These are phyloP conservation scores for Hygrocybe coccinea DNA, from an alignment of 768 basidiomycete genomes.

Conservation along the genomic window DNA sequence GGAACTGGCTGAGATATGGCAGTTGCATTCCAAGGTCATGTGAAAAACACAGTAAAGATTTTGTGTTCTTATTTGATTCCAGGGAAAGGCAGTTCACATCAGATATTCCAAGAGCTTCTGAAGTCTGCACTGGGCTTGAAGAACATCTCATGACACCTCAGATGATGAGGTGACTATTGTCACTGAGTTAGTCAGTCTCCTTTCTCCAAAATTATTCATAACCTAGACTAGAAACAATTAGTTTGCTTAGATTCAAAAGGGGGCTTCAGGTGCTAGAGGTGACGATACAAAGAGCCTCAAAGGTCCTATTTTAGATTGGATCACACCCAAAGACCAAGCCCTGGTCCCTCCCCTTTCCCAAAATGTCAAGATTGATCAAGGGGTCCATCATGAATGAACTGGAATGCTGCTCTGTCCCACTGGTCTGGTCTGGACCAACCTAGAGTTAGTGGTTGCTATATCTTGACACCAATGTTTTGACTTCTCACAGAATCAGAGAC, in stretches of 20 bases:
- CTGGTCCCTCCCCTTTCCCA: neutral
- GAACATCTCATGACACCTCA: neutral
- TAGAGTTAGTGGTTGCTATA: slow-evolving; percentile 12
- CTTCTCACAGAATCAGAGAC: neutral
- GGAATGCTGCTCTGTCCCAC: slow-evolving; percentile 20
- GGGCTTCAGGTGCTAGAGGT: neutral
- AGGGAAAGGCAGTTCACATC: slow-evolving; percentile 1
- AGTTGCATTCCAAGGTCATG: neutral
- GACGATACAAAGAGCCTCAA: slow-evolving; percentile 3
- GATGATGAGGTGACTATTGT: neutral
- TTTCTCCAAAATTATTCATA: neutral
- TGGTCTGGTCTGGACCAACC: slow-evolving; percentile 18
- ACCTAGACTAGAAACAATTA: neutral
- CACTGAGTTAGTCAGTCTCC: neutral
- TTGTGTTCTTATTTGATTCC: neutral
- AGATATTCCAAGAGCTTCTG: neutral
- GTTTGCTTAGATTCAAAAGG: neutral
- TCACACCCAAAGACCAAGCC: neutral
- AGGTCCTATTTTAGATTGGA: neutral
- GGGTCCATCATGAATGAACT: slow-evolving; percentile 5
- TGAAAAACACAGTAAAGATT: too few species aligned
- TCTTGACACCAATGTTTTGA: neutral
- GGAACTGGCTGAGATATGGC: neutral
- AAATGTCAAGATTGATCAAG: slow-evolving; percentile 14
- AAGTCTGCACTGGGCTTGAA: neutral